Conservation (phyloP, 2,329 filamentous ascomycete species). For the Hypoxylon sp. region DNA sequence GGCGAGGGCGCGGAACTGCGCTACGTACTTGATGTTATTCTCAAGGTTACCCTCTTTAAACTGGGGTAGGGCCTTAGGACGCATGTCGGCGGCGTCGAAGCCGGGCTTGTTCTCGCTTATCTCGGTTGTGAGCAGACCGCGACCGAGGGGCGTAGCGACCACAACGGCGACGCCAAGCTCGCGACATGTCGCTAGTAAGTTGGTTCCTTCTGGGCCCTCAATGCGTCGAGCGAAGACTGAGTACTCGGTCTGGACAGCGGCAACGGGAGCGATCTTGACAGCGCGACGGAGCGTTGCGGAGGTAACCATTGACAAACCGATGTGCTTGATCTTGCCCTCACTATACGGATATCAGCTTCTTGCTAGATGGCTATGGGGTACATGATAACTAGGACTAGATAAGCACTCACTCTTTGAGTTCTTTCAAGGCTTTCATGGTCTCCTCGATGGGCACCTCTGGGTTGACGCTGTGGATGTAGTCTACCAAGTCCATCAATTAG, state of each 20-base stretch:
- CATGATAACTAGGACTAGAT: neutral
- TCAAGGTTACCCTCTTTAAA: conserved; percentile 65
- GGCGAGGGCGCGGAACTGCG: conserved; percentile 50
- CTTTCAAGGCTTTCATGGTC: conserved; percentile 61
- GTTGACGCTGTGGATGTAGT: conserved; percentile 62
- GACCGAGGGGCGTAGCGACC: conserved; percentile 60
- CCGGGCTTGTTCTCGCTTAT: conserved; percentile 59
- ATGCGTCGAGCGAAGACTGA: conserved; percentile 64
- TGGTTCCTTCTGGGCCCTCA: conserved; percentile 57
- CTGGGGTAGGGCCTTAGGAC: conserved; percentile 55
- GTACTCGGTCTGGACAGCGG: conserved; percentile 69
- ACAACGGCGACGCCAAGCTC: conserved; percentile 64
- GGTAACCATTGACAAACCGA: conserved; percentile 66
- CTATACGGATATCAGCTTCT: conserved; percentile 43
- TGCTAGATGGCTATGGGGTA: neutral
- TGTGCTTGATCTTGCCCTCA: conserved; percentile 67
- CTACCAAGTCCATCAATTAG: conserved; percentile 7
- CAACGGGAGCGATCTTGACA: conserved; percentile 63
- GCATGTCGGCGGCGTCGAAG: conserved; percentile 54
- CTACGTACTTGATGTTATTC: conserved; percentile 60
- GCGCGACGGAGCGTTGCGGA: conserved; percentile 66
- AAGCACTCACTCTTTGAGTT: conserved; percentile 56
- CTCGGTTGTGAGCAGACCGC: conserved; percentile 61
- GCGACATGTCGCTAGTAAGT: conserved; percentile 61
- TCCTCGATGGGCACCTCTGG: conserved; percentile 62